Conservation (phyloP, 441 rosid genomes). For the Mallotus japonicus region DNA sequence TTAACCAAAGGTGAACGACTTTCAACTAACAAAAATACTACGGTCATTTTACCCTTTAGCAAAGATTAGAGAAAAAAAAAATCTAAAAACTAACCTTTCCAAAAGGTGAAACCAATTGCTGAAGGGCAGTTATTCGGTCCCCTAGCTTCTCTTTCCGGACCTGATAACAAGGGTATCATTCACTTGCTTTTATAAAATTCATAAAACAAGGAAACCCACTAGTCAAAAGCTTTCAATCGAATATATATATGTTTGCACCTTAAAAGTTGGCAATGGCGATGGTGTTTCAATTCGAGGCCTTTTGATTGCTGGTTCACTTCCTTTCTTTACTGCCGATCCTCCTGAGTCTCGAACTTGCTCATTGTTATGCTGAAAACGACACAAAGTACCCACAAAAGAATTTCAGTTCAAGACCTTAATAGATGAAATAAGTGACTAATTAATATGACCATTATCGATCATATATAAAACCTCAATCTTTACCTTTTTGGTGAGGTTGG, state of each 20-base stretch:
- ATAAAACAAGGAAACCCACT: not conserved
- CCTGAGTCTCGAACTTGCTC: conserved; percentile 42
- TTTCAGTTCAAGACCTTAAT: conserved; percentile 14
- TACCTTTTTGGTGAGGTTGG: conserved; percentile 38
- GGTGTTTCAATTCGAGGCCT: conserved; percentile 73
- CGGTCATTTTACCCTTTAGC: conserved; percentile 22
- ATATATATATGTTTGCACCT: conserved; percentile 40
- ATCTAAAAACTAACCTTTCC: conserved; percentile 70
- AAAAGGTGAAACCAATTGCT: conserved; percentile 99
- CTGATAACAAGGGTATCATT: conserved; percentile 38
- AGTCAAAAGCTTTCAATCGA: conserved; percentile 7
- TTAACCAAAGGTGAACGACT: conserved; percentile 10
- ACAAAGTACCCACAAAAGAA: not conserved
- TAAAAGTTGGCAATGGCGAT: conserved; percentile 87
- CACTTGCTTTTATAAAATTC: conserved; percentile 7
- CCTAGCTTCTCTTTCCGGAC: conserved; percentile 99
- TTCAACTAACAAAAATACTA: conserved; percentile 18
- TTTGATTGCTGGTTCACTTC: conserved; percentile 57
- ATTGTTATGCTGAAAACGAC: conserved; percentile 32
- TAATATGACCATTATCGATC: too few species aligned
- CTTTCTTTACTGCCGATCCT: conserved; percentile 41
- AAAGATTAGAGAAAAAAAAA: conserved; percentile 26
- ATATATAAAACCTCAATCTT: not conserved
- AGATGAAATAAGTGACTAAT: not conserved
- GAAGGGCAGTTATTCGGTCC: conserved; percentile 99